Conservation (phyloP, 192 early-diverging fungal genomes). For the Coemansia nantahalensis region DNA sequence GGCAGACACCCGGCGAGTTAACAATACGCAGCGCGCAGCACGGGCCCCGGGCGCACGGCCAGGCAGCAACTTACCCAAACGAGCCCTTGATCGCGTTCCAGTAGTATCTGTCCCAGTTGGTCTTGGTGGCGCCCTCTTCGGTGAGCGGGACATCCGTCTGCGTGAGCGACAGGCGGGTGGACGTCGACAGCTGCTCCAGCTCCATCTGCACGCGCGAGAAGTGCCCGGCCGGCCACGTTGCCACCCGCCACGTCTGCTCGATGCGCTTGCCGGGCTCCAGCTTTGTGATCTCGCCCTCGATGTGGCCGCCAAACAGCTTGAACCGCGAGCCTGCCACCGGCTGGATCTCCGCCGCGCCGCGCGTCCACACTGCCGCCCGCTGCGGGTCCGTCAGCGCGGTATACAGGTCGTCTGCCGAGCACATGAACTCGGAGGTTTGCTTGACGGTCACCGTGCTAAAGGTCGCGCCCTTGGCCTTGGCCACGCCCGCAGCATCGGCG, state of each 20-base stretch:
- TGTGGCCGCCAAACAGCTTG: constrained; percentile 85
- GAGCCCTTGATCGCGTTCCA: constrained; percentile 89
- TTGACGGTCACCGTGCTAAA: constrained; percentile 66
- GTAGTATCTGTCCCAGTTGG: constrained; percentile 91
- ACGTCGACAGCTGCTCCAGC: constrained; percentile 68
- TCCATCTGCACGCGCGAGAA: constrained; percentile 77
- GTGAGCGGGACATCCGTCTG: constrained; percentile 87
- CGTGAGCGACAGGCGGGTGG: constrained; percentile 64
- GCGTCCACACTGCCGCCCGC: constrained; percentile 77
- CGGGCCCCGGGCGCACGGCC: too few species aligned
- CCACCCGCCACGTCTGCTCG: constrained; percentile 82
- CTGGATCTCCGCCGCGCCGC: constrained; percentile 64
- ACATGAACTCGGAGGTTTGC: constrained; percentile 80
- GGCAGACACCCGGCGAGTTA: too few species aligned
- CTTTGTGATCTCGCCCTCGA: constrained; percentile 74
- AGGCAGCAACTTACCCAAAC: constrained; percentile 83
- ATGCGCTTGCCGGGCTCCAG: constrained; percentile 73
- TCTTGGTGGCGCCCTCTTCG: constrained; percentile 78
- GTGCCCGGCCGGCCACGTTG: constrained; percentile 84
- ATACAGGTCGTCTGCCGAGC: constrained; percentile 77
- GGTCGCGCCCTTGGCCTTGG: constrained; percentile 12
- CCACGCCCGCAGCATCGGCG: constrained; percentile 18
- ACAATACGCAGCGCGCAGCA: too few species aligned
- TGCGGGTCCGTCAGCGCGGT: constrained; percentile 74
- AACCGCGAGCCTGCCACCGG: constrained; percentile 62